phyloP scores from a whole-genome alignment of 2,329 filamentous ascomycete species.

The Neophaeococcomyces aloes region DNA sequence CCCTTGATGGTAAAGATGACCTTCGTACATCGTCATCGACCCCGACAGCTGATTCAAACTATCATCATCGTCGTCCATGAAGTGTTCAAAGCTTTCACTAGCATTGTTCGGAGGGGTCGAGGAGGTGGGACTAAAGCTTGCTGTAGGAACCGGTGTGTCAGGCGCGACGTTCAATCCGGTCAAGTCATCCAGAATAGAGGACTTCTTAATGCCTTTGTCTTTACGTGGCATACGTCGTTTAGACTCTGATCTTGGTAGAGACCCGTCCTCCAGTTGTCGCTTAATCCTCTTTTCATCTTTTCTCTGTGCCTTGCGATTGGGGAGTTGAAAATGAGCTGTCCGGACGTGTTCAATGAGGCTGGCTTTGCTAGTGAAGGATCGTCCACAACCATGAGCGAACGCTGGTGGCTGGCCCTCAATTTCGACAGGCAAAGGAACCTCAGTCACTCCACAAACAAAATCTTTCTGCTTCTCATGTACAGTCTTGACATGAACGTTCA shows the following conservation, averaged over 20 bases:
- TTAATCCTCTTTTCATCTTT: slow-evolving; percentile 32
- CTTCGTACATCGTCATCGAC: slow-evolving; percentile 18
- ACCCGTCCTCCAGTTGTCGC: slow-evolving; percentile 18
- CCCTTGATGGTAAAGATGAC: slow-evolving; percentile 17
- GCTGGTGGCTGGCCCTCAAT: slow-evolving; percentile 32
- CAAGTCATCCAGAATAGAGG: slow-evolving; percentile 24
- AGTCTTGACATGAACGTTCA: slow-evolving; percentile 66
- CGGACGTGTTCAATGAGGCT: slow-evolving; percentile 76
- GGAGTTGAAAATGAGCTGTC: slow-evolving; percentile 63
- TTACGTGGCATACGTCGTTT: slow-evolving; percentile 12
- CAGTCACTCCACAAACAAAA: slow-evolving; percentile 67
- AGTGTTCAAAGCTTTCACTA: neutral
- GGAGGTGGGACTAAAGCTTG: neutral
- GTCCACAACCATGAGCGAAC: slow-evolving; percentile 56
- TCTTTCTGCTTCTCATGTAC: slow-evolving; percentile 63
- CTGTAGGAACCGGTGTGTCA: slow-evolving; percentile 17
- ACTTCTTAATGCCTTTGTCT: slow-evolving; percentile 19
- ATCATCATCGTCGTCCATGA: slow-evolving; percentile 5
- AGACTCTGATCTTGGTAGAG: slow-evolving; percentile 7
- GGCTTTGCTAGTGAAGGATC: slow-evolving; percentile 64
- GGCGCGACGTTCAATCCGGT: slow-evolving; percentile 24
- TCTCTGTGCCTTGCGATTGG: slow-evolving; percentile 30
- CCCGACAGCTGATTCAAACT: slow-evolving; percentile 13
- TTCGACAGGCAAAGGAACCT: slow-evolving; percentile 47
- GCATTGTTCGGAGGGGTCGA: too few relatives aligned